These are phyloP conservation scores for Bromus sterilis DNA, from an alignment of 176 grass and related monocot genomes.

Conservation along the genomic window DNA sequence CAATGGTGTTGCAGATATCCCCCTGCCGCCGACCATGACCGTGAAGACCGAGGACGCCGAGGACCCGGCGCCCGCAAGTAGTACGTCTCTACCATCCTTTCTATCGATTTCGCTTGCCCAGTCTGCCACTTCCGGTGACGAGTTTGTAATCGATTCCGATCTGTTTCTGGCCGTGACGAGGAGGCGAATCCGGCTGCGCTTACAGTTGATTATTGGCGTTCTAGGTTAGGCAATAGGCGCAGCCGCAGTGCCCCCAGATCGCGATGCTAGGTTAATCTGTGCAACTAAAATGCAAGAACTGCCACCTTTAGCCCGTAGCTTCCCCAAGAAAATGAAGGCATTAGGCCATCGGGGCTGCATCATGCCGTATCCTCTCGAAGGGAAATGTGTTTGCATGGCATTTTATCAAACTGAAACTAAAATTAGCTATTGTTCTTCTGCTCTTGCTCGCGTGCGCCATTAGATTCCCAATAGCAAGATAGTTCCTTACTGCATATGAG, in stretches of 20 bases:
- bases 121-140: neutral
- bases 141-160: neutral
- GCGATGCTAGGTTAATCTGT: neutral
- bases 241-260: neutral
- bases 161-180: neutral
- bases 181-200: neutral
- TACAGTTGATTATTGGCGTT: neutral
- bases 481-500: neutral
- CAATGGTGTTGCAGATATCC: conserved; percentile 43
- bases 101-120: neutral
- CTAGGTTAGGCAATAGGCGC: neutral
- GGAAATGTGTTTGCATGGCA: neutral
- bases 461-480: neutral
- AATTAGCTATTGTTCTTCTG: neutral
- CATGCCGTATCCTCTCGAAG: too few relatives aligned
- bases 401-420: neutral
- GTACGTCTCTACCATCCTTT: conserved; percentile 25
- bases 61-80: conserved; percentile 54
- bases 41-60: conserved; percentile 70
- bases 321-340: neutral
- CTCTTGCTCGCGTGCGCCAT: neutral
- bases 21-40: conserved; percentile 60
- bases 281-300: neutral
- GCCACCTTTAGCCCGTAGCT: neutral
- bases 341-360: neutral